Evolutionary conservation across 2,329 filamentous ascomycete species (phyloP), one percentile per base, ranked within the genome.

Genomic region (Nakataea oryzae): DNA sequence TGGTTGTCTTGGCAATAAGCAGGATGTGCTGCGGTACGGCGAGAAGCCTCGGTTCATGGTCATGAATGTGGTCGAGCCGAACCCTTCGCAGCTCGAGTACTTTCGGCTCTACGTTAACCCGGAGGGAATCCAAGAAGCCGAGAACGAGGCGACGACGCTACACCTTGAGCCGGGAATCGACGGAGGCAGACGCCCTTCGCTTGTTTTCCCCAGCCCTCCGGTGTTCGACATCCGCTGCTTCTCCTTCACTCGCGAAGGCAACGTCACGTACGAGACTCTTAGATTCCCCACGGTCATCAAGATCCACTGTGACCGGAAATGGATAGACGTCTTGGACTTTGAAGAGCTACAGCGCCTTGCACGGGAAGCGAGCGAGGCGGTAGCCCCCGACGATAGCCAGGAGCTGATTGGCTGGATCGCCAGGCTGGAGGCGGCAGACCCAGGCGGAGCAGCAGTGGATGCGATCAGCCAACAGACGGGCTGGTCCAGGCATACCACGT

Each of bases 191-290:
- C 65, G 65, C 0, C 74, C 82, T 65, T 76, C 78, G 0, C 74
- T 79, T 1, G 73, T 87, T 1, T 96, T 96, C 71, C 81, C 79
- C 8, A 77, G 79, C 0, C 91, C 91, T 0, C 82, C 91, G 26
- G 85, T 96, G 0, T 89, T 92, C 62, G 93, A 96, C 67, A 77
- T 96, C 63, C 80, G 89, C 28, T 93, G 91, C 61, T 90, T 90
- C 65, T 87, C 88, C 0, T 96, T 92, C 67, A 88, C 91, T 64
- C 90, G 87, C 69, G 80, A 83, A 3, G 81, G 84, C 4, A 87
- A 88, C 68, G 86, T 84, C 17, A 13, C 17, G 14, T 92, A 89
- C 68, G 91, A 85, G 77, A 87, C 86, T 63, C 82, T 91, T 61
- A 82, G 92, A 1, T 96, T 96, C 68, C 89, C 92, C 1, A 79